phyloP scores from a whole-genome alignment of 2,329 filamentous ascomycete genomes.

The Drechmeria coniospora region DNA sequence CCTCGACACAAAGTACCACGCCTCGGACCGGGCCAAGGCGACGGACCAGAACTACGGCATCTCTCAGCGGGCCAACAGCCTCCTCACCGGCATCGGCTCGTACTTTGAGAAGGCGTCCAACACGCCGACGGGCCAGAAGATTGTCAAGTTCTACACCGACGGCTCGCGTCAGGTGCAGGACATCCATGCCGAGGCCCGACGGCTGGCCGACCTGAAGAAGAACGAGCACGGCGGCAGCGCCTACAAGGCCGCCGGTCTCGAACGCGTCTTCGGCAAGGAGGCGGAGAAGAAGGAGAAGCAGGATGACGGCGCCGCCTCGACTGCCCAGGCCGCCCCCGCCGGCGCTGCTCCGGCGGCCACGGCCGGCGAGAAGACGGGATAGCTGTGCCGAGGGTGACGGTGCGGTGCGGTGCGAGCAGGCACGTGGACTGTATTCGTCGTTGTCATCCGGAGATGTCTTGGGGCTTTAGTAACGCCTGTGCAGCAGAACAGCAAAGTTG shows the following conservation, averaged over 20 bases:
- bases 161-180: constrained; percentile 82
- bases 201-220: constrained; percentile 79
- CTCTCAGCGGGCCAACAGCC: constrained; percentile 50
- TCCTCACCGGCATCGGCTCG: constrained; percentile 52
- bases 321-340: constrained; percentile 7
- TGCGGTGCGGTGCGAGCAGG: too few species aligned
- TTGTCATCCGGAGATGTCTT: too few species aligned
- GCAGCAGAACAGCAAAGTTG: too few species aligned
- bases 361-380: constrained; percentile 2
- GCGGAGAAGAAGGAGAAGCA: constrained; percentile 19
- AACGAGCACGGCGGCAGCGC: constrained; percentile 42
- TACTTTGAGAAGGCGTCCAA: constrained; percentile 91
- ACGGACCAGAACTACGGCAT: constrained; percentile 78
- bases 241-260: constrained; percentile 41
- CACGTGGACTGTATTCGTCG: too few species aligned
- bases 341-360: constrained; percentile 4
- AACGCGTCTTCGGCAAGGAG: constrained; percentile 41
- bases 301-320: constrained; percentile 8
- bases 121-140: constrained; percentile 76
- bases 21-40: constrained; percentile 69
- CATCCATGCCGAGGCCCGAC: constrained; percentile 79
- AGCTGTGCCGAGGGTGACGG: too few species aligned
- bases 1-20: constrained; percentile 77
- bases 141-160: constrained; percentile 76
- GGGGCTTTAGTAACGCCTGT: too few species aligned